Evolutionary conservation across 2,329 filamentous ascomycete genomes (phyloP).

Genomic region (Akanthomyces uredinophilus): DNA sequence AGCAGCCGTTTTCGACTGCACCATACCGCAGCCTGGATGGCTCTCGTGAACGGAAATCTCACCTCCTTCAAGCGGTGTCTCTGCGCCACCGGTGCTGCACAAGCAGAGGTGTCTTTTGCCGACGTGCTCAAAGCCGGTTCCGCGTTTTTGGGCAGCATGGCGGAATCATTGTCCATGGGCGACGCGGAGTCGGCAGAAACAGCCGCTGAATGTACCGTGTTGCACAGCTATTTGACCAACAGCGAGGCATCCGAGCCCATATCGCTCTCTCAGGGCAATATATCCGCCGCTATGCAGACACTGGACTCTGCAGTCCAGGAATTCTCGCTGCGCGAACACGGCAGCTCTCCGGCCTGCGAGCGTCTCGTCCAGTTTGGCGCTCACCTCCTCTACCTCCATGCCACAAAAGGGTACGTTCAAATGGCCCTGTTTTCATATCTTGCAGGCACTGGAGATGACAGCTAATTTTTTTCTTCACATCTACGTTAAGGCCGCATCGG

Average conservation of each 20-base stretch:
- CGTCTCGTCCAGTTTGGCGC: constrained; percentile 64
- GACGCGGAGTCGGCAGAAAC: constrained; percentile 44
- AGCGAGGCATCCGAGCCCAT: constrained; percentile 37
- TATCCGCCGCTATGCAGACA: constrained; percentile 43
- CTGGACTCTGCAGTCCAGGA: constrained; percentile 39
- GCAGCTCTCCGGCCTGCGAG: constrained; percentile 46
- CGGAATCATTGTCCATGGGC: constrained; percentile 50
- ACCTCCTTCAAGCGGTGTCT: constrained; percentile 26
- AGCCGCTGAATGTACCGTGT: constrained; percentile 56
- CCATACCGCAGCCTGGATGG: constrained; percentile 60
- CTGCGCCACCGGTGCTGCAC: constrained; percentile 25
- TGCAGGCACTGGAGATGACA: background rate
- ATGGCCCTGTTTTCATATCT: background rate
- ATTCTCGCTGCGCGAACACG: constrained; percentile 33
- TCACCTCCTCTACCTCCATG: constrained; percentile 61
- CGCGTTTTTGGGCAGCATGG: constrained; percentile 47
- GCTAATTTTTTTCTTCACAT: constrained; percentile 23
- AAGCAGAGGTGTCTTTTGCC: background rate
- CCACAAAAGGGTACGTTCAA: constrained; percentile 46
- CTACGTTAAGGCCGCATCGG: constrained; percentile 53
- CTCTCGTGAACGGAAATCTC: constrained; percentile 37
- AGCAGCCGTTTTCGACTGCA: background rate
- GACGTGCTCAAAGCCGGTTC: constrained; percentile 28
- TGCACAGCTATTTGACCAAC: constrained; percentile 62
- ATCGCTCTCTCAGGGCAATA: constrained; percentile 48